These are phyloP conservation scores for Saccharomycopsis synnaedendra DNA, from an alignment of 805 yeast genomes.

Conservation along the genomic window DNA sequence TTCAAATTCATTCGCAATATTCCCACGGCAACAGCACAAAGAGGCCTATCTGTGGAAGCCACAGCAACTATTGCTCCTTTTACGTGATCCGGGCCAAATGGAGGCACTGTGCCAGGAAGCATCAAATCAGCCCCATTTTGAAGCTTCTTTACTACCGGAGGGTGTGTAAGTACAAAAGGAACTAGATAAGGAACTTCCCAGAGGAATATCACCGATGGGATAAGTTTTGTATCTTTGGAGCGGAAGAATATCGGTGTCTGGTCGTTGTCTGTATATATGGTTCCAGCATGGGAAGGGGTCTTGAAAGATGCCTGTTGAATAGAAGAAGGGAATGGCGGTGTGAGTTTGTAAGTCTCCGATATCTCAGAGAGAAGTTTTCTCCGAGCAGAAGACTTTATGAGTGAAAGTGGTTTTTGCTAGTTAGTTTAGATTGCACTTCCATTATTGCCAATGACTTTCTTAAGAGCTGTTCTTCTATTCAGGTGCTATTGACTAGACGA, in stretches of 20 bases:
- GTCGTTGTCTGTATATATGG: constrained; percentile 50
- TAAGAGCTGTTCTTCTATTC: no score
- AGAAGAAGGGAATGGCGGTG: constrained; percentile 22
- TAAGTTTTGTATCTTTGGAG: constrained; percentile 37
- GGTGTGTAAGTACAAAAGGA: constrained; percentile 63
- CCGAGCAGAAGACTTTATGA: constrained; percentile 74
- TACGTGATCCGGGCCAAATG: constrained; percentile 19
- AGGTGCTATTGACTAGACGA: no score
- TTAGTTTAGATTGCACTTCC: no score
- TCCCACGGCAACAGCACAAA: constrained; percentile 66
- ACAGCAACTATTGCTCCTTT: constrained; percentile 60
- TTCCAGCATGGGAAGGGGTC: constrained; percentile 42
- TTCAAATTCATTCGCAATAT: constrained; percentile 38
- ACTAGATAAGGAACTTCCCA: constrained; percentile 60
- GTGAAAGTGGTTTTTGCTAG: constrained; percentile 60
- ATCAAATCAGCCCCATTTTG: constrained; percentile 71
- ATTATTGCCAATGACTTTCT: no score
- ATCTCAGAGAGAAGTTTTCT: constrained; percentile 38
- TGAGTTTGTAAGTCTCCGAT: constrained; percentile 30
- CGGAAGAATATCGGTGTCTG: constrained; percentile 69
- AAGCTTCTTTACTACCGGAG: constrained; percentile 59
- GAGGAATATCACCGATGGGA: constrained; percentile 65
- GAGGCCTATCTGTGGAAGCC: constrained; percentile 47
- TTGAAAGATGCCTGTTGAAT: constrained; percentile 56
- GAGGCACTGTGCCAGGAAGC: constrained; percentile 60